phyloP scores from a whole-genome alignment of 345 rosid species.

The Nasturtium officinale region DNA sequence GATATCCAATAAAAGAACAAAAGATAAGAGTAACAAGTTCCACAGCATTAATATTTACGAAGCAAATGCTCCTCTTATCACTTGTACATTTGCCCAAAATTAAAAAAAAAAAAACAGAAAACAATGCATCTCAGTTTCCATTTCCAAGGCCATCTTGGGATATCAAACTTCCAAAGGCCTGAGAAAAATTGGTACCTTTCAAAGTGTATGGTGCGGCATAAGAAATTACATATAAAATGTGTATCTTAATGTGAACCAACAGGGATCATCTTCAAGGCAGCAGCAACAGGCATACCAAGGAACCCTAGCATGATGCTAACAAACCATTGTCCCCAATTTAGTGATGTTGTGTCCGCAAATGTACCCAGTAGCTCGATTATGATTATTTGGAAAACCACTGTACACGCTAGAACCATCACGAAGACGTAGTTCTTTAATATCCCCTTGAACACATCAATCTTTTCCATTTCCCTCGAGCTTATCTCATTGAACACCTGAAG shows the following conservation, averaged over 20 bases:
- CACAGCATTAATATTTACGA: slow-evolving; percentile 18
- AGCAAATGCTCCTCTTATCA: background rate
- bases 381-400: slow-evolving; percentile 66
- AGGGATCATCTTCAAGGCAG: slow-evolving; percentile 73
- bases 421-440: slow-evolving; percentile 67
- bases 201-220: background rate
- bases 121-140: slow-evolving; percentile 21
- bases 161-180: slow-evolving; percentile 28
- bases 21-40: background rate
- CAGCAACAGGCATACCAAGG: slow-evolving; percentile 95
- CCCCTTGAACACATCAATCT: slow-evolving; percentile 72
- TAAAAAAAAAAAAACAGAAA: background rate
- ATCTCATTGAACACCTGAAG: slow-evolving; percentile 73
- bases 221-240: slow-evolving; percentile 7
- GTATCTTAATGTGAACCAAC: slow-evolving; percentile 52
- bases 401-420: slow-evolving; percentile 55
- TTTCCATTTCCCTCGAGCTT: slow-evolving; percentile 82
- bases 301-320: slow-evolving; percentile 72
- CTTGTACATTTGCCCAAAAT: background rate
- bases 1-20: background rate
- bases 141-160: slow-evolving; percentile 16
- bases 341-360: slow-evolving; percentile 77
- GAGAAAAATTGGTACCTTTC: slow-evolving; percentile 14
- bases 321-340: slow-evolving; percentile 73
- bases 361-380: slow-evolving; percentile 68